Evolutionary conservation across 148 eudicot species (phyloP), one percentile per base, ranked within the genome.

Genomic region (Cornus florida): DNA sequence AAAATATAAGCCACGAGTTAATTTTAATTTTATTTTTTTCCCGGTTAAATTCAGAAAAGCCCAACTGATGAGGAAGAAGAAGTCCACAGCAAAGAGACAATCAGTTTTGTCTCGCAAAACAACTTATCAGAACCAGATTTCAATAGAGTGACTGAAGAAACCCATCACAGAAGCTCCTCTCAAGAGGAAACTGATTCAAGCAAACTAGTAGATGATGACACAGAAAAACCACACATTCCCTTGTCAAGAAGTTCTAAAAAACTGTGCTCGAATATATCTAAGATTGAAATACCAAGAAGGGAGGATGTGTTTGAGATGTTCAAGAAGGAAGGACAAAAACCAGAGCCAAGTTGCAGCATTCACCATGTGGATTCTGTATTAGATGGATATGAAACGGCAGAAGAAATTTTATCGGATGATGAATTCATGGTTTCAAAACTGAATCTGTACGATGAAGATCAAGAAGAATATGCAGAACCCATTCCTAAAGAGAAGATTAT

Each of bases 311-410:
- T 78, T 17, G 88, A 88, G 79, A 70, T 84, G 76, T 87, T 86
- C 72, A 82, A 78, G 76, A 84, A 86, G 77, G 82, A 78, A 32
- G 87, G 82, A 33, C 77, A 74, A 53, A 68, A 69, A 75, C 79
- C 80, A 60, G 79, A 67, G 72, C 41, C 73, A 31, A 81, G 69
- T 72, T 60, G 67, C 48, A 70, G 56, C 31, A 35, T 39, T 33
- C 20, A 17, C 24, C 72, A 72, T 0, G 67, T 56, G 5, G 76
- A 75, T 14, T 23, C 73, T 31, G 33, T 86, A 75, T 67, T 87
- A 0, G 94, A 89, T 8, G 94, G 92, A 24, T 85, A 86, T 70
- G 90, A 91, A 78, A 86, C 92, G 2, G 92, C 94, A 10, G 92
- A 88, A 79, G 97, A 91, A 67, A 74, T 79, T 20, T 76, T 92